These are phyloP conservation scores for Populus hybrid DNA, from an alignment of 441 rosid genomes.

Conservation along the genomic window DNA sequence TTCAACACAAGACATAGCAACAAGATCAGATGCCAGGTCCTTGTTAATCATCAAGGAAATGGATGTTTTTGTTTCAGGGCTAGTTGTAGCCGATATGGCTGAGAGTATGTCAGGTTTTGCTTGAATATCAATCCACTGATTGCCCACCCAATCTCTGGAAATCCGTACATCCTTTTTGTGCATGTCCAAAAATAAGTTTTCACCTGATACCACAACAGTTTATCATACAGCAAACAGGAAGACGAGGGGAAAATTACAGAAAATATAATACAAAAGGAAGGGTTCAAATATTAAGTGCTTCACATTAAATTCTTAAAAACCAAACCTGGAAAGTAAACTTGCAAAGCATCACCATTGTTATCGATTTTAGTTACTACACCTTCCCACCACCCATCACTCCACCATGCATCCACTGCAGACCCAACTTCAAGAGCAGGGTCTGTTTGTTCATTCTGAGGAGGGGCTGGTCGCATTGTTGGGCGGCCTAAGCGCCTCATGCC, in stretches of 20 bases:
- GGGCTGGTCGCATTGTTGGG: conserved; percentile 66
- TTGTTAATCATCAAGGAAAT: conserved; percentile 35
- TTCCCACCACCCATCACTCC: conserved; percentile 99
- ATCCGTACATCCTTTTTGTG: conserved; percentile 58
- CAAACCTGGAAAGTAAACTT: conserved; percentile 76
- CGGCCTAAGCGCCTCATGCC: conserved; percentile 76
- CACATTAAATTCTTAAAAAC: conserved; percentile 1
- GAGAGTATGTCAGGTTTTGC: conserved; percentile 59
- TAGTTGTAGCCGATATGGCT: conserved; percentile 37
- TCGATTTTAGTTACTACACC: conserved; percentile 58
- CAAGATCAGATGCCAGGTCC: conserved; percentile 36
- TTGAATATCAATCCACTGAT: conserved; percentile 67
- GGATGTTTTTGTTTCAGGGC: conserved; percentile 47
- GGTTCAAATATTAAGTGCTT: conserved; percentile 2
- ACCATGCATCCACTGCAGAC: conserved; percentile 91
- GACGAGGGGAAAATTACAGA: not conserved
- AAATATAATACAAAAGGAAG: conserved; percentile 1
- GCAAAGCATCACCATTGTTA: conserved; percentile 36
- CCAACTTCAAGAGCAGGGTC: conserved; percentile 47
- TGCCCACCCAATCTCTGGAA: conserved; percentile 82
- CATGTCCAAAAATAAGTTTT: conserved; percentile 52
- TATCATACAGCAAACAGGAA: conserved; percentile 4
- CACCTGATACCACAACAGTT: conserved; percentile 50
- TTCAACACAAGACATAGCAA: conserved; percentile 17
- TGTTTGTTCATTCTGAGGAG: conserved; percentile 35